Base-by-base conservation (phyloP, 2,329 filamentous ascomycete genomes). In the Macrophomina phaseolina region DNA sequence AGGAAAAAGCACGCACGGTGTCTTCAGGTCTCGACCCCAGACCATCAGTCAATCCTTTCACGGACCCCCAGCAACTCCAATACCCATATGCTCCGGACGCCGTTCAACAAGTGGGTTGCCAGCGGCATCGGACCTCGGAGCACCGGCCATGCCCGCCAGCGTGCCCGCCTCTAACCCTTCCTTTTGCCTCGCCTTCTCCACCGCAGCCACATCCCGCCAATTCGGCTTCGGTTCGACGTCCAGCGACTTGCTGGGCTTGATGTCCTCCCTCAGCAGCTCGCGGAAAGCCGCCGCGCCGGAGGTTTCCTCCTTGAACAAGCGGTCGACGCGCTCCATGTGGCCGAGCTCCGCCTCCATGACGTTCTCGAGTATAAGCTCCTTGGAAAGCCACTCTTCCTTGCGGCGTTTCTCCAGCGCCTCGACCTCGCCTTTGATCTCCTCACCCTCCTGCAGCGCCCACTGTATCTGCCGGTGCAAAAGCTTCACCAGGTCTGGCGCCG, bases 301-400 rank as follows among this genome's bases (percentile, higher is more conserved):
- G 6, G 75, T 74, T 18, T 74, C 70, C 18, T 78, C 70, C 7
- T 75, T 75, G n/a, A 71, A 64, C 11, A 81, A 75, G 3, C 75
- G 40, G 14, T 78, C 75, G 30, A 74, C 74, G 32, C 75, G 71
- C 48, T 75, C 70, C 42, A 71, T 71, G 2, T 63, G 68, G 11
- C 73, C 86, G 80, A 89, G 89, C 75, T 89, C 87, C 40, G 87
- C 83, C 76, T 94, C 91, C 71, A 92, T 84, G 38, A 90, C 85
- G 73, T 93, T 91, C 67, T 92, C 87, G n/a, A 95, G 78, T 18
- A 94, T 78, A 36, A 92, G 84, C 78, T 95, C 91, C 78, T 94
- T 94, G 78, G 91, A 88, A 14, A 88, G 81, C 92, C 92, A 95
- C 75, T 93, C 91, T 69, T 88, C 84, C 75, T 87, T 87, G 77